Percentiles rank a stretch among this genome's conserved stretches.
Conservation (phyloP, 2,329 filamentous ascomycete species). For the Pseudocercospora musae region DNA sequence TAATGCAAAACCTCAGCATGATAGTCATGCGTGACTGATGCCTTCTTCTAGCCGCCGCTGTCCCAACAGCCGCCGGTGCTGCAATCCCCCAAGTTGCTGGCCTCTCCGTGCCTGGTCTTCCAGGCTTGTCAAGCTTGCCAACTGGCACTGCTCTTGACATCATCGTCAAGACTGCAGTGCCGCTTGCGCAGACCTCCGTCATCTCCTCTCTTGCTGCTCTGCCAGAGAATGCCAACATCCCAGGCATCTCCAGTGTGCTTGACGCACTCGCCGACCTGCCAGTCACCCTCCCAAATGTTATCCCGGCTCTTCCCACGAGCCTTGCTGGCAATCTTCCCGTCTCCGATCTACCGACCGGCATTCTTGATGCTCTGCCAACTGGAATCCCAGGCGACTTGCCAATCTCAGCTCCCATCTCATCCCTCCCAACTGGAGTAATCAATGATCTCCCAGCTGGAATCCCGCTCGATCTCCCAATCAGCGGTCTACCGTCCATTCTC, state of each 20-base stretch:
- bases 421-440: constrained; percentile 5
- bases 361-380: constrained; percentile 3
- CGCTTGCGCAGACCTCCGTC: constrained; percentile 8
- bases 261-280: constrained; percentile 4
- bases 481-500: constrained; percentile 4
- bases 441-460: constrained; percentile 3
- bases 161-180: constrained; percentile 3
- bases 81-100: neutral
- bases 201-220: constrained; percentile 7
- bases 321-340: constrained; percentile 6
- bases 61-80: neutral
- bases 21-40: neutral
- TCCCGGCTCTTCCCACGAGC: neutral
- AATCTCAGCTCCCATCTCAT: constrained; percentile 8
- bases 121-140: constrained; percentile 6
- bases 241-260: neutral
- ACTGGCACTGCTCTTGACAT: constrained; percentile 5
- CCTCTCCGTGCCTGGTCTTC: neutral
- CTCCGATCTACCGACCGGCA: constrained; percentile 1
- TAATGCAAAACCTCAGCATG: neutral
- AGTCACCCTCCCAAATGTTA: neutral
- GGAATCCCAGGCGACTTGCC: constrained; percentile 8
- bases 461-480: constrained; percentile 9
- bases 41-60: neutral
- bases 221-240: constrained; percentile 8